Evolutionary conservation across 2,329 filamentous ascomycete genomes (phyloP).

Genomic region (Scytalidium sp.): DNA sequence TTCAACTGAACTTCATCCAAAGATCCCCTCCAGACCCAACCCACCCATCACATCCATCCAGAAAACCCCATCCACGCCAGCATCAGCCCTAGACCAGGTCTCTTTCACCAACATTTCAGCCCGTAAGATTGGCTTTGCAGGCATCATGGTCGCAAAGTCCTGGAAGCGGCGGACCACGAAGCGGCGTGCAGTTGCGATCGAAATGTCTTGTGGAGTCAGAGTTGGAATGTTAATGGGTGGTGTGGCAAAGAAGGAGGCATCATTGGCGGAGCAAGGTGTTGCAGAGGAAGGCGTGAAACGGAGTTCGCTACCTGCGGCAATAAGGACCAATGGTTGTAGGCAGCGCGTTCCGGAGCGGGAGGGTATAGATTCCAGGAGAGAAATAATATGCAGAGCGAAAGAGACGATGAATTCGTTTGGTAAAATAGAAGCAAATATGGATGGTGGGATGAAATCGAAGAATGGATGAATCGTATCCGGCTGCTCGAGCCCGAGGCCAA

Average conservation of each 20-base stretch:
- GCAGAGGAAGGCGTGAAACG: slow-evolving; percentile 13
- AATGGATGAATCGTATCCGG: not conserved
- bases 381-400: slow-evolving; percentile 22
- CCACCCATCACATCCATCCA: slow-evolving; percentile 25
- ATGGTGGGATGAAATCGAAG: slow-evolving; percentile 11
- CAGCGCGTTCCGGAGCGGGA: slow-evolving; percentile 22
- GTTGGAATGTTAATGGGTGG: not conserved
- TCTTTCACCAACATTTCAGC: slow-evolving; percentile 21
- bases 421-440: not conserved
- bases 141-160: slow-evolving; percentile 21
- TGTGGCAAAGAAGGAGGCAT: not conserved
- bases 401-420: slow-evolving; percentile 23
- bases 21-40: slow-evolving; percentile 20
- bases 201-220: slow-evolving; percentile 13
- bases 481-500: not conserved
- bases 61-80: slow-evolving; percentile 16
- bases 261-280: not conserved
- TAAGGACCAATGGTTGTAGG: slow-evolving; percentile 23
- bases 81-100: slow-evolving; percentile 21
- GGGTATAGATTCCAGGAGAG: slow-evolving; percentile 22
- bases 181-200: slow-evolving; percentile 20
- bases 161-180: slow-evolving; percentile 22
- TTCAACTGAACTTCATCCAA: no score
- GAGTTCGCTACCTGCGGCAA: slow-evolving; percentile 21
- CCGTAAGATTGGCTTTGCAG: slow-evolving; percentile 22